A percentile compares a stretch with the other conserved stretches of the same genome.
These are phyloP conservation scores for Boletellus deceptivus DNA, from an alignment of 1,284 basidiomycete genomes.

Conservation along the genomic window DNA sequence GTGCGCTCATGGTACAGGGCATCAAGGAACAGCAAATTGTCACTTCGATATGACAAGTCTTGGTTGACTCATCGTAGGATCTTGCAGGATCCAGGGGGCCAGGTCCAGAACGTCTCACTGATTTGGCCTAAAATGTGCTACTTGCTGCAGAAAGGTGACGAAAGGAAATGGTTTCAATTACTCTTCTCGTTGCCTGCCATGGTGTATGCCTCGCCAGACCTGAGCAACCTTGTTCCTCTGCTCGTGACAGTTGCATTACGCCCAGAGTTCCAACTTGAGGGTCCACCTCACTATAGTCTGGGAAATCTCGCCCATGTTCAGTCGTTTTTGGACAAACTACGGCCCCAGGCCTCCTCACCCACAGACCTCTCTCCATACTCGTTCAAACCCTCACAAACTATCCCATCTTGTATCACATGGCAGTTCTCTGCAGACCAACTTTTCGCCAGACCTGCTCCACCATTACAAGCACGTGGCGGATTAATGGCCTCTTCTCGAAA, in stretches of 20 bases:
- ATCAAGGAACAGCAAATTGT: background rate
- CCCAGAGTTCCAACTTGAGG: conserved; percentile 10
- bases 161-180: conserved; percentile 21
- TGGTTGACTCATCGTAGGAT: conserved; percentile 14
- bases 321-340: conserved; percentile 4
- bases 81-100: no score
- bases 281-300: no score
- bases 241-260: conserved; percentile 33
- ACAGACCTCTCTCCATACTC: conserved; percentile 8
- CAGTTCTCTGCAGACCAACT: conserved; percentile 4
- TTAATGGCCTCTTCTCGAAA: background rate
- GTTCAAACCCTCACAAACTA: conserved; percentile 6
- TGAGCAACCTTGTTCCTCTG: conserved; percentile 19
- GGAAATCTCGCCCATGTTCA: conserved; percentile 13
- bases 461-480: background rate
- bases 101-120: background rate
- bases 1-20: conserved; percentile 8
- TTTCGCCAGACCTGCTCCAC: conserved; percentile 8
- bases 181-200: conserved; percentile 33
- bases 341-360: background rate
- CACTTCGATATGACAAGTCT: conserved; percentile 17
- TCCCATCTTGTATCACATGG: background rate
- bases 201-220: conserved; percentile 22
- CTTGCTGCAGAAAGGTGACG: conserved; percentile 18
- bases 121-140: conserved; percentile 35